phyloP scores from a whole-genome alignment of 2,329 filamentous ascomycete genomes.

The Neofusicoccum ribis region DNA sequence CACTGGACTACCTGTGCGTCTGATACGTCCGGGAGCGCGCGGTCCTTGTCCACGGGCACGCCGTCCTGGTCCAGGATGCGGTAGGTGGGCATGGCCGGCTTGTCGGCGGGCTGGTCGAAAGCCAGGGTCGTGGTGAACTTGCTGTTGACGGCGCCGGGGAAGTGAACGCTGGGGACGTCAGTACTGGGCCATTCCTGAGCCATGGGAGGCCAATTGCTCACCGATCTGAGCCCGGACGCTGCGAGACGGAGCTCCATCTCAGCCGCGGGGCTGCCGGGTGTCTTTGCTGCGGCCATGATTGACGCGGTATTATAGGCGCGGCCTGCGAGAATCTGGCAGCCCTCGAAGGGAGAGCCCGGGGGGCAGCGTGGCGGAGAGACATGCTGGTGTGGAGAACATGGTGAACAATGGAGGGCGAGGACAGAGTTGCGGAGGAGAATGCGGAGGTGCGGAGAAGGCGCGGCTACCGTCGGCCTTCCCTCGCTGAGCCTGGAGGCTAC shows the following conservation, averaged over 20 bases:
- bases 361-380: constrained; percentile 35
- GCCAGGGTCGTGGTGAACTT: constrained; percentile 80
- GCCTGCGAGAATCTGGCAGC: constrained; percentile 23
- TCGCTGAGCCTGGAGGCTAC: background rate
- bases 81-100: constrained; percentile 83
- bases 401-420: constrained; percentile 11
- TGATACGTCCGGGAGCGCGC: constrained; percentile 65
- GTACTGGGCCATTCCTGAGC: background rate
- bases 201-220: constrained; percentile 36
- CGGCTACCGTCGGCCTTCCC: constrained; percentile 31
- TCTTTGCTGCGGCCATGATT: constrained; percentile 3
- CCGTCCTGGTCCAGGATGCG: constrained; percentile 90
- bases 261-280: background rate
- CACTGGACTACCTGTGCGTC: constrained; percentile 60
- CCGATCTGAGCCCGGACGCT: constrained; percentile 61
- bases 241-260: constrained; percentile 52
- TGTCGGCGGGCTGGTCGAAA: constrained; percentile 73
- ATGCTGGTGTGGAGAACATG: constrained; percentile 33
- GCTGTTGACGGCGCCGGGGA: constrained; percentile 93
- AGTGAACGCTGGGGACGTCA: constrained; percentile 55
- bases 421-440: constrained; percentile 25
- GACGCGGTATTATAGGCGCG: background rate
- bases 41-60: constrained; percentile 71
- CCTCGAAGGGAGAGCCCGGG: constrained; percentile 19
- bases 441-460: constrained; percentile 13